Percentiles rank a stretch among this genome's conserved stretches.
Conservation (phyloP, 768 basidiomycete species). For the Naganishia vishniacii region DNA sequence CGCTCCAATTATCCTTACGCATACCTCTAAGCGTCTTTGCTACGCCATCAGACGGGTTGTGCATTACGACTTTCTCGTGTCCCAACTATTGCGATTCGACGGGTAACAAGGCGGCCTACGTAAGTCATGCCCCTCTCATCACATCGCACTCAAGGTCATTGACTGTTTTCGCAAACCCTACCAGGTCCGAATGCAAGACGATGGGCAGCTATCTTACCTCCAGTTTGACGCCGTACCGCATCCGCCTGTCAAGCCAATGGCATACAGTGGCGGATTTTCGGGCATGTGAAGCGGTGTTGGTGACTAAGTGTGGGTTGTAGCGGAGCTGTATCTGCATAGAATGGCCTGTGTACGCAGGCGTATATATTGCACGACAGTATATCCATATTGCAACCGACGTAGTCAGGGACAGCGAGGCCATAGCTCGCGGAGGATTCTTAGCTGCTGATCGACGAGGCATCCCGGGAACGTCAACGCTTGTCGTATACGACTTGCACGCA, state of each 20-base stretch:
- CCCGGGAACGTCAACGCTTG: too few species aligned
- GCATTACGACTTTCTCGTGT: slow-evolving; percentile 81
- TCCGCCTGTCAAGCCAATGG: slow-evolving; percentile 89
- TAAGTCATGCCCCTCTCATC: background rate
- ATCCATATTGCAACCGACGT: too few species aligned
- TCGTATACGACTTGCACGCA: too few species aligned
- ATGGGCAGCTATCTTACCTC: slow-evolving; percentile 65
- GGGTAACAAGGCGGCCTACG: slow-evolving; percentile 43
- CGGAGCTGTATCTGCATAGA: too few species aligned
- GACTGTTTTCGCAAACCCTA: slow-evolving; percentile 35
- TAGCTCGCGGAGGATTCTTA: too few species aligned
- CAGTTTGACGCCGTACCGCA: slow-evolving; percentile 77
- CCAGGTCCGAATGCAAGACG: slow-evolving; percentile 67
- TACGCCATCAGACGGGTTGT: slow-evolving; percentile 76
- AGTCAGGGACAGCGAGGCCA: too few species aligned
- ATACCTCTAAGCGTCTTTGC: too few species aligned
- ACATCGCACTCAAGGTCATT: background rate
- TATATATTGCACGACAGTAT: too few species aligned
- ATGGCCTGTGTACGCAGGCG: too few species aligned
- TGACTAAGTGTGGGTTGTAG: background rate
- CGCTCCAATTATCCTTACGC: too few species aligned
- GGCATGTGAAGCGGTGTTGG: slow-evolving; percentile 12
- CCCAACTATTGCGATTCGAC: slow-evolving; percentile 62
- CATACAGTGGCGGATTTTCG: slow-evolving; percentile 52
- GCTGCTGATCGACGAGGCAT: too few species aligned